A percentile compares a stretch with the other conserved stretches of the same genome.
Conservation (phyloP, 108 stramenopile genomes). For the Nannochloropsis salina region DNA sequence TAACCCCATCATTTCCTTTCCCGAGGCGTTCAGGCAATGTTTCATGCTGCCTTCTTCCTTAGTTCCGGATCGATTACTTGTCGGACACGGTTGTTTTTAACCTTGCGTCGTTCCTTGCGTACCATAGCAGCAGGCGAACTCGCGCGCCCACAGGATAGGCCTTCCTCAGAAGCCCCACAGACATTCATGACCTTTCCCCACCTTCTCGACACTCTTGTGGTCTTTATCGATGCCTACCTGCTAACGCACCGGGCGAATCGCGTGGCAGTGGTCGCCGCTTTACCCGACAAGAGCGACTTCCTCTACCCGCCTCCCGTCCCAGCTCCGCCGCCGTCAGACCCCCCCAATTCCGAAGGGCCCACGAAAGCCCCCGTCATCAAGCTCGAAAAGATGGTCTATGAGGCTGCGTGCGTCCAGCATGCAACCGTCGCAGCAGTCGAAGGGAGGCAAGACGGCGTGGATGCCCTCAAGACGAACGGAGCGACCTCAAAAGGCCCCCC, state of each 20-base stretch:
- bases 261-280: conserved; percentile 65
- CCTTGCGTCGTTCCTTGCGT: neutral
- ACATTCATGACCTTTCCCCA: conserved; percentile 62
- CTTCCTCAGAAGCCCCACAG: conserved; percentile 56
- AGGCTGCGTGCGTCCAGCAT: too few relatives aligned
- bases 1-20: too few relatives aligned
- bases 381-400: too few relatives aligned
- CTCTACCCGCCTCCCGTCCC: conserved; percentile 61
- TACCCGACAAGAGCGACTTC: conserved; percentile 61
- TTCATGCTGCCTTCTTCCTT: neutral
- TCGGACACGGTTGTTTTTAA: neutral
- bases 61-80: neutral
- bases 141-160: neutral
- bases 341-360: neutral
- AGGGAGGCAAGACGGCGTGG: too few relatives aligned
- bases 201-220: conserved; percentile 56
- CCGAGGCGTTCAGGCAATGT: too few relatives aligned
- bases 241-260: conserved; percentile 62
- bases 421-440: too few relatives aligned
- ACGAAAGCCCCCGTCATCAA: neutral
- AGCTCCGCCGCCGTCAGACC: conserved; percentile 23
- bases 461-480: too few relatives aligned
- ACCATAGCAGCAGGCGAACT: neutral
- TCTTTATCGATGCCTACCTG: conserved; percentile 57
- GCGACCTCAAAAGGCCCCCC: too few relatives aligned